A percentile compares a stretch with the other conserved stretches of the same genome.
These are phyloP conservation scores for Scedosporium apiospermum DNA, from an alignment of 2,329 filamentous ascomycete genomes.

Conservation along the genomic window DNA sequence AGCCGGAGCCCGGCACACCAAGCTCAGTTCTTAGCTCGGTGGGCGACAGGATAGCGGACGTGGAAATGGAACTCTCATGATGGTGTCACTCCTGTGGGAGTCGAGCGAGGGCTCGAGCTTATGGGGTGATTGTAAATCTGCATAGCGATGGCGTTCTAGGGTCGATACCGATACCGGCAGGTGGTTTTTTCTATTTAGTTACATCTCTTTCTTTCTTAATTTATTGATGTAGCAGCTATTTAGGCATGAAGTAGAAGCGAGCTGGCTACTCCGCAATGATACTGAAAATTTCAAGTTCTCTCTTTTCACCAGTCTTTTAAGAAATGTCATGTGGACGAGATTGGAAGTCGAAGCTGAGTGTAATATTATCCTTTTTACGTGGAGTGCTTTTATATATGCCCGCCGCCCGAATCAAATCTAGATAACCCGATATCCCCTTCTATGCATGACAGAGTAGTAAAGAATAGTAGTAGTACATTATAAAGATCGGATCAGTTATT, in stretches of 20 bases:
- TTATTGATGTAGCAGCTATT: not conserved
- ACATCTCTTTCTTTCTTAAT: not conserved
- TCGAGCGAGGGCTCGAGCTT: not conserved
- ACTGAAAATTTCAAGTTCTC: not conserved
- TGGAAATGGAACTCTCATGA: constrained; percentile 37
- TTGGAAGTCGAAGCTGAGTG: not conserved
- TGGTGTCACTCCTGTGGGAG: not conserved
- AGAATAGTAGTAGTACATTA: not conserved
- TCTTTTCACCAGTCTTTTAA: not conserved
- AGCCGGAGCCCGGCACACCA: constrained; percentile 29
- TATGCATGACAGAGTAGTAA: constrained; percentile 9
- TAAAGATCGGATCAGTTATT: not conserved
- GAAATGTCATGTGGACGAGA: too few relatives aligned
- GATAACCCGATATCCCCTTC: constrained; percentile 4
- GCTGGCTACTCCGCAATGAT: not conserved
- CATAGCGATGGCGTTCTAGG: constrained; percentile 34
- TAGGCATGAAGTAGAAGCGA: not conserved
- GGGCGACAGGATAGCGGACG: constrained; percentile 34
- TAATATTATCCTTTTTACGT: constrained; percentile 3
- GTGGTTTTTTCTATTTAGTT: too few relatives aligned
- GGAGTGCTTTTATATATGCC: too few relatives aligned
- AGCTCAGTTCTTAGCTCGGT: constrained; percentile 51
- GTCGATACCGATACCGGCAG: not conserved
- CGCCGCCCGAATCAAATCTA: not conserved
- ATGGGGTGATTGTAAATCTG: constrained; percentile 13